Base-by-base conservation (phyloP, 495 filamentous ascomycete species). In the Tuber calosporum region DNA sequence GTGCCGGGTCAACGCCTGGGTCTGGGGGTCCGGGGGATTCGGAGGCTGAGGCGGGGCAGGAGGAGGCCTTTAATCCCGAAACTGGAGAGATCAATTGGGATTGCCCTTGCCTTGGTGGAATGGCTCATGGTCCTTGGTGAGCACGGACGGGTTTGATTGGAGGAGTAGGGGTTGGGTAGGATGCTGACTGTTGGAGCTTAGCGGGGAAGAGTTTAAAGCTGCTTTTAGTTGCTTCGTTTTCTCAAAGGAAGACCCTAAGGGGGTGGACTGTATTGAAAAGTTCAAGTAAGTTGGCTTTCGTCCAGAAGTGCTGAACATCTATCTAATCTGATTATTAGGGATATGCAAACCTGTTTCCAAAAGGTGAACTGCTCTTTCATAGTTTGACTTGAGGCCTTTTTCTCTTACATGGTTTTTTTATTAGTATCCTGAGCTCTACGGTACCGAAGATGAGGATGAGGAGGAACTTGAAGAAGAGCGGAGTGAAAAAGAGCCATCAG, bases 71-170 rank as follows among this genome's bases (percentile, higher is more conserved):
- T 85, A 94, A 99, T 83, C 92, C 93, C 19, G 96, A 98, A 86
- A 99, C 95, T 13, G 95, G 95, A 76, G 95, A 98, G 87, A 99
- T 99, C 84, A 98, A 99, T 86, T 99, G 96, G 96, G 95, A 97
- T 82, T 99, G 95, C 83, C 95, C 96, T 30, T 99, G 95, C 82
- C 85, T 99, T 37, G 95, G 95, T 68, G 95, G 95, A 39, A 99
- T 99, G 95, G 95, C 95, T 13, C 86, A 97, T 83, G 95, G 95
- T 0, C 96, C 96, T 45, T 99, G 94, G 72, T 74, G 66, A 42
- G 72, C 71, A 34, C 30, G 38, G 68, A 34, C 1, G 13, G 53
- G 17, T 62, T 62, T 62, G 53, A 15, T 62, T 62, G 53, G 5
- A 6, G 13, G 40, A 69, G n/a, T 39, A n/a, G 67, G 34, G 20